Percentiles rank a stretch among this genome's conserved stretches.
Evolutionary conservation across 2,329 filamentous ascomycete genomes (phyloP).

Genomic region (Paramyrothecium roridum): DNA sequence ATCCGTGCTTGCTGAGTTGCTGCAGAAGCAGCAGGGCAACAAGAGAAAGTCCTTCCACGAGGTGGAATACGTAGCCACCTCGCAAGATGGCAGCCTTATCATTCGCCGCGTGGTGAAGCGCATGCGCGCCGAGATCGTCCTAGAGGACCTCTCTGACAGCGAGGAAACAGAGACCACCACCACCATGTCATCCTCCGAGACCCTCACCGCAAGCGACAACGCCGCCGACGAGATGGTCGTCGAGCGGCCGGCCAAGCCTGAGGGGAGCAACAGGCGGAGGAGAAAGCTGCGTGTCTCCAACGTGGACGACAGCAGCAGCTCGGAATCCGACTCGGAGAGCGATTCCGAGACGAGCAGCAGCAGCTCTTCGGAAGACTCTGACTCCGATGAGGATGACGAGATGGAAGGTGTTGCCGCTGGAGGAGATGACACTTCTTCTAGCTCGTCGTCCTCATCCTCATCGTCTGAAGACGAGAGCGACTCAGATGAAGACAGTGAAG

Average conservation of each 20-base stretch:
- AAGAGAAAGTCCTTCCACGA: slow-evolving; percentile 53
- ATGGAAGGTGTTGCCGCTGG: slow-evolving; percentile 26
- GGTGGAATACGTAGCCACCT: slow-evolving; percentile 45
- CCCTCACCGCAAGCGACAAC: slow-evolving; percentile 21
- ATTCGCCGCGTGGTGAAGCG: slow-evolving; percentile 57
- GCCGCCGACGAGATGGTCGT: slow-evolving; percentile 18
- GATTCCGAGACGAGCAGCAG: slow-evolving; percentile 29
- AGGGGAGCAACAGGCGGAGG: slow-evolving; percentile 45
- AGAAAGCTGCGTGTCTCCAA: slow-evolving; percentile 47
- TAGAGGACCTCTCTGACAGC: slow-evolving; percentile 51
- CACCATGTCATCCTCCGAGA: slow-evolving; percentile 24
- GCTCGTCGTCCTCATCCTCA: slow-evolving; percentile 36
- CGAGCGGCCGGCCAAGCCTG: slow-evolving; percentile 38
- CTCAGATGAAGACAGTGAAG: slow-evolving; percentile 21
- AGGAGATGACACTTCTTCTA: slow-evolving; percentile 31
- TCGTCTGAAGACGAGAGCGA: slow-evolving; percentile 29
- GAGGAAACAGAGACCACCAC: slow-evolving; percentile 35
- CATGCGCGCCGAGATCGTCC: slow-evolving; percentile 58
- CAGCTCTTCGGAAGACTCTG: slow-evolving; percentile 34
- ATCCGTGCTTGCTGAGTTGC: slow-evolving; percentile 49
- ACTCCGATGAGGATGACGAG: slow-evolving; percentile 24
- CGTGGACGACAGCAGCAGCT: slow-evolving; percentile 38
- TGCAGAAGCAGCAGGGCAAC: slow-evolving; percentile 29
- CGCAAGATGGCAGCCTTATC: slow-evolving; percentile 47
- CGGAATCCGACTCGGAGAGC: slow-evolving; percentile 26